Base-by-base conservation (phyloP, 2,329 filamentous ascomycete genomes). In the Fusarium buxicola region DNA sequence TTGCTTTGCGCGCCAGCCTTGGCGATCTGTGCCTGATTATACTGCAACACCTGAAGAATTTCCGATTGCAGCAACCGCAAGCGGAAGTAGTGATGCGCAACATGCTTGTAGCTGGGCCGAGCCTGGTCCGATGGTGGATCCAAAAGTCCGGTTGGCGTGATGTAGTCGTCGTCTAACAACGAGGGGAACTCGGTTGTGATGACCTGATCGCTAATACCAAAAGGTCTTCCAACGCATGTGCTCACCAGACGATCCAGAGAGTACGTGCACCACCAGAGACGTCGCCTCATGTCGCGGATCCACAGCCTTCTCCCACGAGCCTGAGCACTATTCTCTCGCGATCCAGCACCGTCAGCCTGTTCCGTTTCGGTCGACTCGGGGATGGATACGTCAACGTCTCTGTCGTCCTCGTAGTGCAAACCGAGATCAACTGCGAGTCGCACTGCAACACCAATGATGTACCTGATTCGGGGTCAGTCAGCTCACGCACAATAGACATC, bases 181-280 rank as follows among this genome's bases (percentile, higher is more conserved):
- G 92, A 97, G 2, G 94, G 94, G 65, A 97, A 96, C 72, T 97
- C 92, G 1, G 94, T 97, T 12, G 94, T 98, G 70, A 98, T 92
- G 63, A 96, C 92, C 74, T 96, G 92, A 78, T 98, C 95, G n/a
- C 91, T 94, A 63, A 98, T 92, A 27, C 94, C 94, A 71, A 97
- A 96, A 7, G 94, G 95, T 52, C 94, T 84, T 32, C 94, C 94
- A 24, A 98, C 94, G 69, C 94, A 97, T 18, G 92, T 94, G 71
- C 92, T 95, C 46, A 98, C 94, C 6, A 98, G 87, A n/a, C 94
- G 87, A 76, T 98, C 94, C 52, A 98, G 87, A 6, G 92, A 94
- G 77, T 98, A 98, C 2, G 94, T 94, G 78, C 93, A 97, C 94
- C 95, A 98, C 93, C 94, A 98, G 12, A 98, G 81, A 28, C 94